These are phyloP conservation scores for Metschnikowia chrysomelidarum DNA, from an alignment of 805 yeast genomes.

Conservation along the genomic window DNA sequence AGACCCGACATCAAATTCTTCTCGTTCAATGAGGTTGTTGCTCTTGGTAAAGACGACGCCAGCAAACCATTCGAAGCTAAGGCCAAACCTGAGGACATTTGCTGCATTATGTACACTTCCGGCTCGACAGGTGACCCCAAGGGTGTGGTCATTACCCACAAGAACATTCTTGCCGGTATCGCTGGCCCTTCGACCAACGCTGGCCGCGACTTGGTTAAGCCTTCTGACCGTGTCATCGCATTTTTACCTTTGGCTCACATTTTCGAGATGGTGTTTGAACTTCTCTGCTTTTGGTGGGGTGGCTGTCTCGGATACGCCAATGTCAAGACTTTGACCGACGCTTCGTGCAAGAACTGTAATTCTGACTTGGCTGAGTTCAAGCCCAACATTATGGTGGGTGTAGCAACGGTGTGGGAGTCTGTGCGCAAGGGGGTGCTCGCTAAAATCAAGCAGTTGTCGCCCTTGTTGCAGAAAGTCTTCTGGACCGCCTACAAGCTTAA, in stretches of 20 bases:
- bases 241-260: constrained; percentile 96
- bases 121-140: constrained; percentile 86
- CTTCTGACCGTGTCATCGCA: constrained; percentile 72
- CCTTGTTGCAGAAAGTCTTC: constrained; percentile 71
- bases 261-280: constrained; percentile 87
- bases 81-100: constrained; percentile 57
- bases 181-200: constrained; percentile 77
- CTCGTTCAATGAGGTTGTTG: constrained; percentile 62
- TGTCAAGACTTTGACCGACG: constrained; percentile 86
- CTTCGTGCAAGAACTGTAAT: constrained; percentile 76
- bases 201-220: constrained; percentile 46
- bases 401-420: constrained; percentile 97
- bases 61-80: constrained; percentile 30
- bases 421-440: constrained; percentile 87
- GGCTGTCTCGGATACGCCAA: constrained; percentile 83
- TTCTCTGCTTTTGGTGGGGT: constrained; percentile 84
- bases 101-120: constrained; percentile 85
- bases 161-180: constrained; percentile 75
- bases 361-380: constrained; percentile 85
- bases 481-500: constrained; percentile 87
- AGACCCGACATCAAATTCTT: constrained; percentile 75
- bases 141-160: constrained; percentile 71
- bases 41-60: constrained; percentile 57
- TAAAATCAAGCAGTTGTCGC: constrained; percentile 67
- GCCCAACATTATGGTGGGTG: constrained; percentile 97